Conservation (phyloP, 805 yeast genomes). For the Huiozyma naganishii region DNA sequence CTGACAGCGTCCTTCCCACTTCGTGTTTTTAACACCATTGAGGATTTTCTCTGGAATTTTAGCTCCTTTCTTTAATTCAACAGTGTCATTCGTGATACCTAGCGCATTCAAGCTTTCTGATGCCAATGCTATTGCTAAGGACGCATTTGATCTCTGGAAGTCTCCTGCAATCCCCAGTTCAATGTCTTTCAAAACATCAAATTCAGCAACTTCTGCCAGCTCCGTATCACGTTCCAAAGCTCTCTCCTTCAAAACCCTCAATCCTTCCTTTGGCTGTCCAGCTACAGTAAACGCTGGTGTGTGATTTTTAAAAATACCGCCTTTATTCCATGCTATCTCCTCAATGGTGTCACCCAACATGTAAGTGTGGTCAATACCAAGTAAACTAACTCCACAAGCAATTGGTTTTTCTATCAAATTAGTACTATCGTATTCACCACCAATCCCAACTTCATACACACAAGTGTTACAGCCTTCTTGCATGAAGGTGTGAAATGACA, state of each 20-base stretch:
- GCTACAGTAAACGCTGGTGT: conserved; percentile 58
- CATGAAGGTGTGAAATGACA: conserved; percentile 85
- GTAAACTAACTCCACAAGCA: conserved; percentile 72
- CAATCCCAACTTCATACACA: conserved; percentile 95
- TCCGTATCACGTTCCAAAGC: conserved; percentile 53
- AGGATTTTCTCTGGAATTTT: conserved; percentile 39
- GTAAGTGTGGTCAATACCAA: conserved; percentile 87
- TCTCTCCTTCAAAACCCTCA: conserved; percentile 48
- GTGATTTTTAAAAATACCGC: conserved; percentile 74
- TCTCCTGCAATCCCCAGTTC: conserved; percentile 71
- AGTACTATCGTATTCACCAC: conserved; percentile 96
- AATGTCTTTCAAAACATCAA: conserved; percentile 28
- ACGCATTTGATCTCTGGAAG: conserved; percentile 78
- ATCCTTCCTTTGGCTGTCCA: conserved; percentile 44
- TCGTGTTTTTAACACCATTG: conserved; percentile 52
- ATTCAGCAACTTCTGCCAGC: conserved; percentile 42
- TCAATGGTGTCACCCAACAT: conserved; percentile 80
- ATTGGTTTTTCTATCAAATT: conserved; percentile 72
- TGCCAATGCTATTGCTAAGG: conserved; percentile 70
- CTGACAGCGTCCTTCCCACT: conserved; percentile 97
- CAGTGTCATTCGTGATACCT: conserved; percentile 30
- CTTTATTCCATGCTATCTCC: conserved; percentile 92
- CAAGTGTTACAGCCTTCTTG: conserved; percentile 89
- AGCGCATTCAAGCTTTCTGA: conserved; percentile 44
- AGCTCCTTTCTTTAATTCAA: conserved; percentile 6